Evolutionary conservation across 352 stramenopile genomes (phyloP).

Genomic region (Phytophthora vignae): DNA sequence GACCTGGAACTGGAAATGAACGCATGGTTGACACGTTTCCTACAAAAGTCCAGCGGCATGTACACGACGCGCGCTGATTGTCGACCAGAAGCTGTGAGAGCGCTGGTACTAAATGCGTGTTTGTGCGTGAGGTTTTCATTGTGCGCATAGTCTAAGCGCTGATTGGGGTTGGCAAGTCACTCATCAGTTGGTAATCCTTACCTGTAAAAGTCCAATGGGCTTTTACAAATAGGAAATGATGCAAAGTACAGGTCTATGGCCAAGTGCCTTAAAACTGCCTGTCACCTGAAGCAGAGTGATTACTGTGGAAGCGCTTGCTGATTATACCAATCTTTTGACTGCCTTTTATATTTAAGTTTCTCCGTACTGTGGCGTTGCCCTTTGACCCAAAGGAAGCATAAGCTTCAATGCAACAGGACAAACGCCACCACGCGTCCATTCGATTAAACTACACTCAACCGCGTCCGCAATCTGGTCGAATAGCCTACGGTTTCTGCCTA

Average conservation of each 20-base stretch:
- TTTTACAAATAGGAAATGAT: constrained; percentile 89
- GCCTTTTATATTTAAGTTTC: not conserved
- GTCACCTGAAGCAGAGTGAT: constrained; percentile 82
- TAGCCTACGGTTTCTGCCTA: too few relatives aligned
- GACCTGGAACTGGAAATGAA: too few relatives aligned
- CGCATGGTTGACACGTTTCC: too few relatives aligned
- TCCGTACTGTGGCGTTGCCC: too few relatives aligned
- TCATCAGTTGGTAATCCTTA: constrained; percentile 90
- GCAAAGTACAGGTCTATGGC: constrained; percentile 79
- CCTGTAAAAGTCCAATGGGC: constrained; percentile 64
- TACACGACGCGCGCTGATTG: not conserved
- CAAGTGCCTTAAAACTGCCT: constrained; percentile 83
- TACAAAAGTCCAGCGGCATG: not conserved
- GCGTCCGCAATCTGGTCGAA: too few relatives aligned
- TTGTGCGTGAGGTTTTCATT: constrained; percentile 24
- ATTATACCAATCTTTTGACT: constrained; percentile 51
- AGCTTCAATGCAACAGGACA: too few relatives aligned
- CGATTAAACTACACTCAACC: too few relatives aligned
- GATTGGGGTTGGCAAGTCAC: constrained; percentile 32
- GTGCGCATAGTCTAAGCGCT: constrained; percentile 1
- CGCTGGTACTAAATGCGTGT: not conserved
- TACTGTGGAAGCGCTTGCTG: constrained; percentile 78
- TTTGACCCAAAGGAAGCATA: too few relatives aligned
- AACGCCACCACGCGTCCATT: too few relatives aligned
- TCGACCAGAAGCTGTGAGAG: too few relatives aligned